A percentile compares a stretch with the other conserved stretches of the same genome.
Conservation (phyloP, 495 filamentous ascomycete species). For the Penicillium paradoxum region DNA sequence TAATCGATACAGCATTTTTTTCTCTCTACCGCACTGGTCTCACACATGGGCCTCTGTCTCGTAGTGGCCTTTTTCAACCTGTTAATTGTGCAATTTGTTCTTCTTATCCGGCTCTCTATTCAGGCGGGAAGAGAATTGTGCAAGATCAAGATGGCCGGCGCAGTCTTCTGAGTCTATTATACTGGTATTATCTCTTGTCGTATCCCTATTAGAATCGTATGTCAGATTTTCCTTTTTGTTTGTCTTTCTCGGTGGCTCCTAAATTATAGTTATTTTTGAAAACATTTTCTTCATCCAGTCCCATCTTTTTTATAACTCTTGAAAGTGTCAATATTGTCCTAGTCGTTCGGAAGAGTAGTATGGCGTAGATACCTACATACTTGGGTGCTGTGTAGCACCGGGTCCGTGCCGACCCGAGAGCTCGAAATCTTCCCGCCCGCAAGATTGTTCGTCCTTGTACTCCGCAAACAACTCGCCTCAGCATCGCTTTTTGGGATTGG, state of each 20-base stretch:
- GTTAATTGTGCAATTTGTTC: conserved; percentile 28
- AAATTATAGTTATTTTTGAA: background rate
- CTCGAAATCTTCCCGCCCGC: conserved; percentile 29
- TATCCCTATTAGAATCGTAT: background rate
- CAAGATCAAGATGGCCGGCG: conserved; percentile 28
- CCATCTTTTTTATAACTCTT: background rate
- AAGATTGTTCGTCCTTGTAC: conserved; percentile 18
- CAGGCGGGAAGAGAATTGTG: conserved; percentile 28
- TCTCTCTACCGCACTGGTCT: conserved; percentile 8
- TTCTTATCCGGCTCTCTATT: conserved; percentile 20
- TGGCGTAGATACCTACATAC: too few relatives aligned
- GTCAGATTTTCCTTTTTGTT: background rate
- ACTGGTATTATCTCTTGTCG: conserved; percentile 20
- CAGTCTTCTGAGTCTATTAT: conserved; percentile 29
- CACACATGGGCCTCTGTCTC: conserved; percentile 14
- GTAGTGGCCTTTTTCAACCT: conserved; percentile 24
- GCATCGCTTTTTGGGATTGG: background rate
- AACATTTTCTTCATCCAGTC: background rate
- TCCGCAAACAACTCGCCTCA: conserved; percentile 3
- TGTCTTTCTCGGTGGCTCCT: background rate
- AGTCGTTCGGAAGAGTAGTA: too few relatives aligned
- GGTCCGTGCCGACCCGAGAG: conserved; percentile 30
- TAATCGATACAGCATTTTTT: conserved; percentile 19
- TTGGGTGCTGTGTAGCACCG: conserved; percentile 17
- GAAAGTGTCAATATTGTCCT: background rate